These are phyloP conservation scores for Trichoderma gamsii DNA, from an alignment of 495 filamentous ascomycete genomes.

Conservation along the genomic window DNA sequence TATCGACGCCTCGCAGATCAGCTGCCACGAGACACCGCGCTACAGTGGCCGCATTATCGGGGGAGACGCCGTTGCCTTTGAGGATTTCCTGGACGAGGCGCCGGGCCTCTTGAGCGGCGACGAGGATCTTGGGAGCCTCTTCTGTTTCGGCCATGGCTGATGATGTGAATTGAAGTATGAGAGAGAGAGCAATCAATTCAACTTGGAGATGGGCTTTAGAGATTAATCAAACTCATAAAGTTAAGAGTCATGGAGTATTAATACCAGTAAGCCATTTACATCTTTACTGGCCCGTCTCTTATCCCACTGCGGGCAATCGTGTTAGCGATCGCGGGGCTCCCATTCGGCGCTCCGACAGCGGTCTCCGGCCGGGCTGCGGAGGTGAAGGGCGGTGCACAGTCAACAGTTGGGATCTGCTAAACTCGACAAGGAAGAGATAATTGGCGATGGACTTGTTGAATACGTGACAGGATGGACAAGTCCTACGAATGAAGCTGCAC, in stretches of 20 bases:
- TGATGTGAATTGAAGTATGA: background rate
- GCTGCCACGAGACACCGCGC: slow-evolving; percentile 60
- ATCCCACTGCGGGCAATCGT: background rate
- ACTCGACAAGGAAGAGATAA: too few species aligned
- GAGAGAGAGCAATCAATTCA: too few species aligned
- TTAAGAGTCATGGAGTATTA: background rate
- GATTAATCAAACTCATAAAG: background rate
- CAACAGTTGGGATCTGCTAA: background rate
- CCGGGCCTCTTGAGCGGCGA: background rate
- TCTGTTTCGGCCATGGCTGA: background rate
- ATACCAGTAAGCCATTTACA: background rate
- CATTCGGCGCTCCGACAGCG: background rate
- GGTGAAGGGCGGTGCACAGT: background rate
- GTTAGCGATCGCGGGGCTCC: background rate
- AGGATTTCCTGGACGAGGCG: slow-evolving; percentile 34
- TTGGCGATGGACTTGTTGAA: too few species aligned
- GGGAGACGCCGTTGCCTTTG: slow-evolving; percentile 50
- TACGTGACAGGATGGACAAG: too few species aligned
- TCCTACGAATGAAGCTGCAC: background rate
- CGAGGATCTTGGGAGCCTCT: background rate
- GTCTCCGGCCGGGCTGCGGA: background rate
- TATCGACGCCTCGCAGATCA: slow-evolving; percentile 73
- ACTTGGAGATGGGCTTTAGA: background rate
- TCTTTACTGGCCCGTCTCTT: background rate
- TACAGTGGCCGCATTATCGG: slow-evolving; percentile 50